Evolutionary conservation across 768 basidiomycete species (phyloP).

Genomic region (Terana coerulea): DNA sequence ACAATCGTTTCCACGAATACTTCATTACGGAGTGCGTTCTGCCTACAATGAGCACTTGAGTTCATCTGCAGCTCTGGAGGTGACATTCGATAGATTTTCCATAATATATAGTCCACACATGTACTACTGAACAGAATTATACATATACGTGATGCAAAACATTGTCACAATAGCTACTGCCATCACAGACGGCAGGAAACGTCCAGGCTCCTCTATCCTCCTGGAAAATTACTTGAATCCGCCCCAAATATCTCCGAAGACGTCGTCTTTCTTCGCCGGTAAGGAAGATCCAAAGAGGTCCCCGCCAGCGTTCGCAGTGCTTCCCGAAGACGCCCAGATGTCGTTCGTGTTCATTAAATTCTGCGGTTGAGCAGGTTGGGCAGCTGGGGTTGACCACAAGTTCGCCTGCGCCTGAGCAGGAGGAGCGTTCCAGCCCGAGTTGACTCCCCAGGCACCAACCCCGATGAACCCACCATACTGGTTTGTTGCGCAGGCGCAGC

Average conservation of each 20-base stretch:
- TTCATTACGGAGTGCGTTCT: conserved; percentile 75
- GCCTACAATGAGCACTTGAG: conserved; percentile 3
- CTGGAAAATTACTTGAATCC: conserved; percentile 61
- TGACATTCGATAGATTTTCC: not conserved
- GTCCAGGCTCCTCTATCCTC: too few relatives aligned
- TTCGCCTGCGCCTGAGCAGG: conserved; percentile 25
- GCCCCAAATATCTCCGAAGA: conserved; percentile 82
- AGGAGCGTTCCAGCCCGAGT: conserved; percentile 58
- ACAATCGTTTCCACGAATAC: conserved; percentile 88
- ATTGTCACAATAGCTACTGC: too few relatives aligned
- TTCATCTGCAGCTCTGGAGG: not conserved
- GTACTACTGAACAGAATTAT: not conserved
- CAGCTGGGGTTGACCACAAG: conserved; percentile 32
- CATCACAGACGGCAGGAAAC: too few relatives aligned
- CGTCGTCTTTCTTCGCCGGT: conserved; percentile 65
- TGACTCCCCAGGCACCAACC: too few relatives aligned
- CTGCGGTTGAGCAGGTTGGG: conserved; percentile 33
- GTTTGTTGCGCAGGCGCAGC: conserved; percentile 33
- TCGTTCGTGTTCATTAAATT: conserved; percentile 41
- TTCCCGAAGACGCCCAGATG: conserved; percentile 52
- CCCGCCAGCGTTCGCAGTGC: conserved; percentile 18
- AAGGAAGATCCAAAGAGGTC: conserved; percentile 36
- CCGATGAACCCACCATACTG: conserved; percentile 50
- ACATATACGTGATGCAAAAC: not conserved
- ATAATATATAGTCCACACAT: not conserved